phyloP scores from a whole-genome alignment of 805 yeast species.

The Metschnikowia bowlesiae region DNA sequence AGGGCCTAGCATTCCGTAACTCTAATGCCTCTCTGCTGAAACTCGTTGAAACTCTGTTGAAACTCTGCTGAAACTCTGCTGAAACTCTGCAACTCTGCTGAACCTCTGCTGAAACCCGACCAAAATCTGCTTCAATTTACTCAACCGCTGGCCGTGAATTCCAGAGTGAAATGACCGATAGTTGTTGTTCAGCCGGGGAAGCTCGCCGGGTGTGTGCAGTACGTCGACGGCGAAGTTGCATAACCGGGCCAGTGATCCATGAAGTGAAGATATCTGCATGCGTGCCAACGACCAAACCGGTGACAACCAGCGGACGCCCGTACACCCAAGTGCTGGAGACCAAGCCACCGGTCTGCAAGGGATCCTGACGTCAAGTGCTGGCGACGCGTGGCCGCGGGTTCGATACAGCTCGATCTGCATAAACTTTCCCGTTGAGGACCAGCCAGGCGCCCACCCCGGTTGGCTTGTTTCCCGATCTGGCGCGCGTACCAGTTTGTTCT shows the following conservation, averaged over 20 bases:
- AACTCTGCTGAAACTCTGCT: not conserved
- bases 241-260: not conserved
- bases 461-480: constrained; percentile 2
- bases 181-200: no score
- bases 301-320: not conserved
- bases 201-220: not conserved
- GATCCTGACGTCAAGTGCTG: not conserved
- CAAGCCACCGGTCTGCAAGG: not conserved
- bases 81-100: not conserved
- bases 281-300: not conserved
- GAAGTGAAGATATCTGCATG: not conserved
- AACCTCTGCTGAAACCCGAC: not conserved
- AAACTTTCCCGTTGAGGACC: not conserved
- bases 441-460: constrained; percentile 5
- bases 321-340: not conserved
- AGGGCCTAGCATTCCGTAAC: not conserved
- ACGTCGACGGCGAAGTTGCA: not conserved
- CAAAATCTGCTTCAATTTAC: not conserved
- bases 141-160: no score
- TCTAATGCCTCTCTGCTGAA: not conserved
- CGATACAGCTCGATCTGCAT: not conserved
- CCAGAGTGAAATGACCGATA: no score
- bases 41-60: not conserved
- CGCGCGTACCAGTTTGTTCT: constrained; percentile 2
- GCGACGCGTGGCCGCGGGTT: not conserved